These are phyloP conservation scores for Gastroboletus turbinatus DNA, from an alignment of 1,284 basidiomycete species.

Conservation along the genomic window DNA sequence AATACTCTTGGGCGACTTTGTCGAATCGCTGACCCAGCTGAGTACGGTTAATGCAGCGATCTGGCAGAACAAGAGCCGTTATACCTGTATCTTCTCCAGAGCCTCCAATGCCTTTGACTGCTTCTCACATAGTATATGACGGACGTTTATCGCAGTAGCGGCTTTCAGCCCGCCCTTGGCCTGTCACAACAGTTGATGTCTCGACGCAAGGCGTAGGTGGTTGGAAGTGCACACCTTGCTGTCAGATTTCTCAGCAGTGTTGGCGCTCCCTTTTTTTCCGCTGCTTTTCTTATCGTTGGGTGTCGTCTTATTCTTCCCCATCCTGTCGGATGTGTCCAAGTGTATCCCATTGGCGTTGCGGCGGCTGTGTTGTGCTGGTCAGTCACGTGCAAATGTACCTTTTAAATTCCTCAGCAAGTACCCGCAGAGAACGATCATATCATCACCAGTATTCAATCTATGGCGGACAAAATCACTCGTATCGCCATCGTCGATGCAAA, in stretches of 20 bases:
- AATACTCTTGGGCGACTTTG: conserved; percentile 84
- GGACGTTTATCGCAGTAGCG: conserved; percentile 78
- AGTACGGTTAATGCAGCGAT: conserved; percentile 2
- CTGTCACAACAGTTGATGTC: conserved; percentile 30
- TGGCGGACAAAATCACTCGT: conserved; percentile 92
- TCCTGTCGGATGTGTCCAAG: conserved; percentile 24
- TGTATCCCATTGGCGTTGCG: not conserved
- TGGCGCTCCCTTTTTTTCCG: conserved; percentile 25
- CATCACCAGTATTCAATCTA: conserved; percentile 27
- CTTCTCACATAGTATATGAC: conserved; percentile 86
- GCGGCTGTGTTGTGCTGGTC: conserved; percentile 11
- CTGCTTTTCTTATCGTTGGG: conserved; percentile 39
- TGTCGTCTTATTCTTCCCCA: conserved; percentile 53
- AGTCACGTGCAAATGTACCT: conserved; percentile 17
- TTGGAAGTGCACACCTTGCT: conserved; percentile 25
- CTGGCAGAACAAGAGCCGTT: not conserved
- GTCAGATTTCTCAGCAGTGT: conserved; percentile 32
- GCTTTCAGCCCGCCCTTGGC: conserved; percentile 62
- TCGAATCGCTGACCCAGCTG: conserved; percentile 77
- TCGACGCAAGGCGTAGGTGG: not conserved
- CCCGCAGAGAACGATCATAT: conserved; percentile 4
- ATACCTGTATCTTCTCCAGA: conserved; percentile 71
- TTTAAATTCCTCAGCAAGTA: not conserved
- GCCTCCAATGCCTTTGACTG: conserved; percentile 77
- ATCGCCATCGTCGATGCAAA: conserved; percentile 94